Conservation (phyloP, 139 green algal species). For the Closterium sp. region DNA sequence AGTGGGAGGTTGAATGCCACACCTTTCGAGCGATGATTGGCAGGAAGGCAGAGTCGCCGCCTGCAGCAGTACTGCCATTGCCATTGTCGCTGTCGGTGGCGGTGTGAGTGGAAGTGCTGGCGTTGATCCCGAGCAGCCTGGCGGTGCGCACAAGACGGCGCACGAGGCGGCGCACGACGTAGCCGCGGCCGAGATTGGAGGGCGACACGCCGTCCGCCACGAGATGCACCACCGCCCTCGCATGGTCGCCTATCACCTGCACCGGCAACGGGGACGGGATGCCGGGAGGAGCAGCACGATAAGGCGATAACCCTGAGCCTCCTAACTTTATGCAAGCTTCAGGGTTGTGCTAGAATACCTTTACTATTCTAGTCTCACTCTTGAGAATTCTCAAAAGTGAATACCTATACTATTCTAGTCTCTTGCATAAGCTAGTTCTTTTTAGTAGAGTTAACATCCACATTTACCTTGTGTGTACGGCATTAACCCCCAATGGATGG, state of each 20-base stretch:
- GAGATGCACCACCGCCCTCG: conserved; percentile 78
- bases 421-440: too few species aligned
- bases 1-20: not conserved
- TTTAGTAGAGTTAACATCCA: too few species aligned
- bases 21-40: conserved; percentile 58
- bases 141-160: conserved; percentile 67
- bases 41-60: conserved; percentile 59
- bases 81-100: not conserved
- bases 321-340: too few species aligned
- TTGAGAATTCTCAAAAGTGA: too few species aligned
- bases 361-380: too few species aligned
- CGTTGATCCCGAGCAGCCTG: conserved; percentile 67
- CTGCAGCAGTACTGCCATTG: not conserved
- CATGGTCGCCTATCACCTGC: conserved; percentile 84
- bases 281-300: too few species aligned
- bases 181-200: conserved; percentile 86
- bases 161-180: conserved; percentile 83
- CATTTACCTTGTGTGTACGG: too few species aligned
- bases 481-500: too few species aligned
- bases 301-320: too few species aligned
- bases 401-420: too few species aligned
- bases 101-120: too few species aligned
- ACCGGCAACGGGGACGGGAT: not conserved
- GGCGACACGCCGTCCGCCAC: conserved; percentile 77
- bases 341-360: too few species aligned